These are phyloP conservation scores for Termitomyces sp. DNA, from an alignment of 768 basidiomycete species.

Conservation along the genomic window DNA sequence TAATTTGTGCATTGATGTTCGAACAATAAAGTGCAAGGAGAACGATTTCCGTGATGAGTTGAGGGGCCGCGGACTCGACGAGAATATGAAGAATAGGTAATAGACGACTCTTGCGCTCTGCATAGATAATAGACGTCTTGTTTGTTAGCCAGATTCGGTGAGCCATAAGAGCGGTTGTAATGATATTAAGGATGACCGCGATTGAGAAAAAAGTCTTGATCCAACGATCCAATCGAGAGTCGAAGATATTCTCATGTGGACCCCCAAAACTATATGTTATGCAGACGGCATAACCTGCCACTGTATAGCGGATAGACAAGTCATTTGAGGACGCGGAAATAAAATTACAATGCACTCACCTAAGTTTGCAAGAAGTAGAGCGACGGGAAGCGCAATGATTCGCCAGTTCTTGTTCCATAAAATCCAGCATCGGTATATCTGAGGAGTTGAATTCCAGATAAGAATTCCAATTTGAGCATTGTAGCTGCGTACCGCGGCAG, in stretches of 20 bases:
- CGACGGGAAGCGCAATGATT: not conserved
- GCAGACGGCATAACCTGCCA: conserved; percentile 10
- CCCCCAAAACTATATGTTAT: conserved; percentile 4
- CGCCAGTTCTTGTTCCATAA: conserved; percentile 6
- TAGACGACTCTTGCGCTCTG: not conserved
- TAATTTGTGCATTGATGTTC: conserved; percentile 8
- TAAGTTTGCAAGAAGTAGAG: conserved; percentile 4
- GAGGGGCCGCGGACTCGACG: conserved; percentile 10
- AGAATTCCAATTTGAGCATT: not conserved
- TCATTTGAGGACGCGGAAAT: not conserved
- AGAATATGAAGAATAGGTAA: conserved; percentile 7
- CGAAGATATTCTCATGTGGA: conserved; percentile 6
- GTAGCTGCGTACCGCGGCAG: conserved; percentile 2
- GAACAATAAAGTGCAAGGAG: conserved; percentile 9
- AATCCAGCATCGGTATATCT: conserved; percentile 10
- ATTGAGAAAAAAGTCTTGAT: conserved; percentile 9
- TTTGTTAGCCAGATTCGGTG: conserved; percentile 6
- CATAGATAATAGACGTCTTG: not conserved
- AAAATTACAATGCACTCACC: not conserved
- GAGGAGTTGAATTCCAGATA: not conserved
- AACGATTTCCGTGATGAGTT: conserved; percentile 5
- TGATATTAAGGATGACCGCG: conserved; percentile 7
- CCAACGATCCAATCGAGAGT: conserved; percentile 5
- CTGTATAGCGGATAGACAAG: not conserved
- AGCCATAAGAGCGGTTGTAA: conserved; percentile 8